Evolutionary conservation across 2,329 filamentous ascomycete species (phyloP).

Genomic region (Botryotinia narcissicola): DNA sequence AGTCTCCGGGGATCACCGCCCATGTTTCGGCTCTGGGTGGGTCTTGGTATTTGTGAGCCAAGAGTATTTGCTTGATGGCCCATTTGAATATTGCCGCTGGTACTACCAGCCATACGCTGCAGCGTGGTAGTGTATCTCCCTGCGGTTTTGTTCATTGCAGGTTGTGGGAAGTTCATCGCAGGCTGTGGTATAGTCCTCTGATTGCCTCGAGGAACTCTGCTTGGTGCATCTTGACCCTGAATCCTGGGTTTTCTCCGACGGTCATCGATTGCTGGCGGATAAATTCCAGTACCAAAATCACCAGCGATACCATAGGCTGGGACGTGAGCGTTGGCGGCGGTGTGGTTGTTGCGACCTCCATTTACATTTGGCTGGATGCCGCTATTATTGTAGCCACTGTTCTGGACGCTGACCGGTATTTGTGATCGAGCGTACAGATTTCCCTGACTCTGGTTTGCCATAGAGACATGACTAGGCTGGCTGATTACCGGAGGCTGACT

Average conservation of each 20-base stretch:
- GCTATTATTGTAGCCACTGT: not conserved
- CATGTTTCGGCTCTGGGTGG: rapidly evolving
- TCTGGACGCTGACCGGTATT: rapidly evolving
- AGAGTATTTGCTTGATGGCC: no score
- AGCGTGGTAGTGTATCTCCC: not conserved
- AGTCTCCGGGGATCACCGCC: rapidly evolving
- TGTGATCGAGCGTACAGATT: not conserved
- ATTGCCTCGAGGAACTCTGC: not conserved
- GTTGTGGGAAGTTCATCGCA: not conserved
- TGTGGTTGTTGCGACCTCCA: not conserved
- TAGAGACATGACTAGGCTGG: no score
- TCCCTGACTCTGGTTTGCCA: rapidly evolving
- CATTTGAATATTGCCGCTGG: no score
- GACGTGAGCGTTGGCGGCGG: not conserved
- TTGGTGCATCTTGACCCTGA: not conserved
- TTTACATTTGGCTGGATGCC: rapidly evolving
- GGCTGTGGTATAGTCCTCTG: not conserved
- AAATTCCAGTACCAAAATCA: not conserved
- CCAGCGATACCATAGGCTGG: not conserved
- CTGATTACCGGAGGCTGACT: not conserved
- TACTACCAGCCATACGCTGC: rapidly evolving
- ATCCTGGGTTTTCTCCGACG: not conserved
- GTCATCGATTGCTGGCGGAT: not conserved
- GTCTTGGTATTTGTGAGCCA: not conserved
- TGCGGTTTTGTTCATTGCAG: not conserved